Evolutionary conservation across 331 rosid genomes (phyloP).

Genomic region (Telfairia occidentalis): DNA sequence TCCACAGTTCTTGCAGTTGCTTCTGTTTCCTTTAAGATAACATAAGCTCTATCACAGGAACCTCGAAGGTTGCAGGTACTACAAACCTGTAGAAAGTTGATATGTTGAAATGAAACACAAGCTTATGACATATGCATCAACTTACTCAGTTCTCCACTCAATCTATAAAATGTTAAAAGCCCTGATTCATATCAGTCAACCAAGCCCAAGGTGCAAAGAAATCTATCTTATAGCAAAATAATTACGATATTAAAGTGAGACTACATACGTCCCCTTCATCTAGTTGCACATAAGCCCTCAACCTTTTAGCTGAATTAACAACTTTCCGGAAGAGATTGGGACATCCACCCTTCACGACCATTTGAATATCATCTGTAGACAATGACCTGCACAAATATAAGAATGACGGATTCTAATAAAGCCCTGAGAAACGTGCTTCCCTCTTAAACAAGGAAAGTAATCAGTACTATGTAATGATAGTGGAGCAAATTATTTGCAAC

Average conservation of each 20-base stretch:
- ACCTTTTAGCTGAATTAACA: constrained; percentile 79
- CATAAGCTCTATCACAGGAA: constrained; percentile 90
- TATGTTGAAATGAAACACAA: constrained; percentile 13
- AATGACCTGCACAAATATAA: constrained; percentile 42
- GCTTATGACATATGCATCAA: neutral
- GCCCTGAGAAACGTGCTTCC: neutral
- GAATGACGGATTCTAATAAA: neutral
- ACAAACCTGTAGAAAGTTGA: constrained; percentile 49
- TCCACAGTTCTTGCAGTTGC: constrained; percentile 80
- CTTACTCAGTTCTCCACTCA: neutral
- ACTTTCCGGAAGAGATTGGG: constrained; percentile 70
- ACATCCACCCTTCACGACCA: constrained; percentile 60
- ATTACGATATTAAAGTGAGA: constrained; percentile 5
- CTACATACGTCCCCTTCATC: constrained; percentile 89
- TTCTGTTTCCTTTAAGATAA: constrained; percentile 45
- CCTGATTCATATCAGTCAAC: neutral
- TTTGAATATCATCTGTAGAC: constrained; percentile 43
- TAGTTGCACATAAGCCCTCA: constrained; percentile 53
- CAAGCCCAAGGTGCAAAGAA: neutral
- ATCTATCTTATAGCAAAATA: neutral
- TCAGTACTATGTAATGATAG: neutral
- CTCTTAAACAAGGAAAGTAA: neutral
- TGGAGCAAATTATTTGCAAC: neutral
- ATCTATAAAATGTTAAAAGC: neutral
- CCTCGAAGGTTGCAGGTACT: constrained; percentile 68